Evolutionary conservation across 129 eudicot species (phyloP).

Genomic region (Pittosporum tobira): DNA sequence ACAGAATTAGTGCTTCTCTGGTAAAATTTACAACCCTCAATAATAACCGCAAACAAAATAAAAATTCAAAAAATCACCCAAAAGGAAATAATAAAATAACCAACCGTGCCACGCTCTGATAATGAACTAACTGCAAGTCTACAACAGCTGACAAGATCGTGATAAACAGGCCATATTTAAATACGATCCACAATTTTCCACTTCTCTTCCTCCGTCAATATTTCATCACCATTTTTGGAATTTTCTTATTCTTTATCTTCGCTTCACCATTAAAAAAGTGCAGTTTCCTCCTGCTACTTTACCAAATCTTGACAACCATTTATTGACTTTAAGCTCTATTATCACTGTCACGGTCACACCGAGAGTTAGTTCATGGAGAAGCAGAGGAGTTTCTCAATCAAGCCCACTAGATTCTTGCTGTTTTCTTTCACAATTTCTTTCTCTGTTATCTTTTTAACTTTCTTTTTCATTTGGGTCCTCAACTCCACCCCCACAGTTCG

Average conservation of each 20-base stretch:
- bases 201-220: neutral
- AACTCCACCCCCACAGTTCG: constrained; percentile 23
- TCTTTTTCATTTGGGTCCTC: constrained; percentile 50
- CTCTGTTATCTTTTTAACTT: constrained; percentile 35
- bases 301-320: neutral
- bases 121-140: no score
- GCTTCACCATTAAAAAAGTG: no score
- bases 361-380: constrained; percentile 34
- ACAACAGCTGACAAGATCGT: no score
- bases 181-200: no score
- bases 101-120: no score
- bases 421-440: constrained; percentile 49
- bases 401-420: constrained; percentile 47
- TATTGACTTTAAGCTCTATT: neutral
- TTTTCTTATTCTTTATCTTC: no score
- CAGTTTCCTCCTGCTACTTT: constrained; percentile 13
- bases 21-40: no score
- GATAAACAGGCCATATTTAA: no score
- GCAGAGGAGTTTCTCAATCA: constrained; percentile 58
- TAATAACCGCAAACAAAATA: no score
- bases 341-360: neutral
- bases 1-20: no score
- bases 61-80: no score
- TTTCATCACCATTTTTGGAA: neutral
- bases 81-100: no score